A percentile compares a stretch with the other conserved stretches of the same genome.
These are phyloP conservation scores for Saturnispora gosingensis DNA, from an alignment of 805 yeast species.

Conservation along the genomic window DNA sequence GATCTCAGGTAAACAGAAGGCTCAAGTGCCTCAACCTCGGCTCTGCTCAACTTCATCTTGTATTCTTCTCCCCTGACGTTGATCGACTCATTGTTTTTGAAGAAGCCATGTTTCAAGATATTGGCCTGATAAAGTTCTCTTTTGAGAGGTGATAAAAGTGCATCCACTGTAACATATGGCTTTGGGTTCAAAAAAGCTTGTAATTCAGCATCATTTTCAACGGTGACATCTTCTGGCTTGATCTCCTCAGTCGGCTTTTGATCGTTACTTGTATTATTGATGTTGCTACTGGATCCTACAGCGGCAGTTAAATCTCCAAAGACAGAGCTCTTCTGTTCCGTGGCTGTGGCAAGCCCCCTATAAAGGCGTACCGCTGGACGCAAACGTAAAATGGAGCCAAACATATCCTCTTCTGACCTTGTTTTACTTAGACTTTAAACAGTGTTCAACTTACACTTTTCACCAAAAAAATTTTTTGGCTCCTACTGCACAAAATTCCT, in stretches of 20 bases:
- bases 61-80: slow-evolving; percentile 31
- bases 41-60: slow-evolving; percentile 45
- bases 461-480: neutral
- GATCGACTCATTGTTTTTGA: slow-evolving; percentile 50
- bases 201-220: slow-evolving; percentile 28
- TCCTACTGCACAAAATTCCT: neutral
- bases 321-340: slow-evolving; percentile 17
- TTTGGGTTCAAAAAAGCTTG: slow-evolving; percentile 44
- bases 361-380: neutral
- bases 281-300: slow-evolving; percentile 6
- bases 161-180: slow-evolving; percentile 47
- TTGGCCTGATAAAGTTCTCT: slow-evolving; percentile 51
- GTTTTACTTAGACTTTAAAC: neutral
- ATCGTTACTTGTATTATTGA: neutral
- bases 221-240: slow-evolving; percentile 17
- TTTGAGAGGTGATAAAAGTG: slow-evolving; percentile 61
- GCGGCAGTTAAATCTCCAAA: slow-evolving; percentile 22
- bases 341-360: slow-evolving; percentile 4
- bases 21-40: slow-evolving; percentile 71
- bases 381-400: neutral
- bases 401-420: neutral
- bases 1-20: slow-evolving; percentile 82
- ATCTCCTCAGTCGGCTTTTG: slow-evolving; percentile 10
- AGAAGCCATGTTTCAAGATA: slow-evolving; percentile 57
- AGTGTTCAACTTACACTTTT: neutral